Base-by-base conservation (phyloP, 2,329 filamentous ascomycete genomes). In the Aspergillus hortae region DNA sequence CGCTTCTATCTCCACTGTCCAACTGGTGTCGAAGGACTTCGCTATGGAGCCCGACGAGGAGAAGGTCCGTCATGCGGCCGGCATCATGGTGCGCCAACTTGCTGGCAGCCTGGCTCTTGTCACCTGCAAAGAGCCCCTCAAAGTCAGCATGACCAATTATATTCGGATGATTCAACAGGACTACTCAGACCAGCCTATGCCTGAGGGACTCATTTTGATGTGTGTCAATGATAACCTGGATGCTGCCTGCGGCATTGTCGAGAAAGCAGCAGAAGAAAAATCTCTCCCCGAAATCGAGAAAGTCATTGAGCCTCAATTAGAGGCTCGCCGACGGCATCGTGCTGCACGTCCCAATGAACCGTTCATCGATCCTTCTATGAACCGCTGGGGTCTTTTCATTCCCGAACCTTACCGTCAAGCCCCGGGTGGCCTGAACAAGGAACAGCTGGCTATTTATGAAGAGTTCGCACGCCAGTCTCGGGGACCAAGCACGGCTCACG, bases 201-300 rank as follows among this genome's bases (percentile, higher is more conserved):
- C 94, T 0, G 94, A 99, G 73, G 94, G 94, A 6, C 89, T 94
- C 30, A 94, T 99, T 55, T 83, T 97, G 51, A 96, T 99, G 90
- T 97, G 95, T 71, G 92, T 99, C 55, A 99, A 97, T 69, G 92
- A 95, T 59, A 99, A 99, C 68, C 81, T 99, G 27, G 94, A 99
- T 61, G 81, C 91, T 38, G 92, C 95, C 44, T 97, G 94, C 67
- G 88, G 84, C 61, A 89, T 96, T 56, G 95, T 99, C 43, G 94
- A 99, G 72, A 91, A 94, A 70, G 92, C 94, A 48, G 95, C 94
- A 3, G 92, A 97, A 69, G 89, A 95, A 64, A 89, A 92, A 55
- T 94, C 94, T 9, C 79, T 96, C 36, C 88, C 90, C 2, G 94
- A 99, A 69, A 97, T 99, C 53, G 92, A 99, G 68, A 89, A 95